These are phyloP conservation scores for Fimicolochytrium jonesii DNA, from an alignment of 192 early-diverging fungal species.

Conservation along the genomic window DNA sequence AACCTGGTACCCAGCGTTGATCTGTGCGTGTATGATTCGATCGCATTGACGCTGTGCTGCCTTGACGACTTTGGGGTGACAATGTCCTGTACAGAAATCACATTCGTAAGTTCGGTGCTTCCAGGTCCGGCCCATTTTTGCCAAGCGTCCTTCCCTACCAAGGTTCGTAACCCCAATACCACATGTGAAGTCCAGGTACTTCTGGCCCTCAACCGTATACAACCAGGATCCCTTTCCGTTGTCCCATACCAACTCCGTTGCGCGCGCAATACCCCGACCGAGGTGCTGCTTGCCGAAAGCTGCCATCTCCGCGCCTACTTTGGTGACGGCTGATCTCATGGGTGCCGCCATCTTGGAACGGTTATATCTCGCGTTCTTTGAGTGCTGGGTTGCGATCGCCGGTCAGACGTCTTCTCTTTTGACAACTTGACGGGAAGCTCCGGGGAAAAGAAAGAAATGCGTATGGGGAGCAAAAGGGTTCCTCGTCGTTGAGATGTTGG, in stretches of 20 bases:
- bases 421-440: no score
- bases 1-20: slow-evolving; percentile 9
- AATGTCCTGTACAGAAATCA: slow-evolving; percentile 5
- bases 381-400: no score
- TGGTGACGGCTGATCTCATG: no score
- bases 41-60: slow-evolving; percentile 17
- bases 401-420: no score
- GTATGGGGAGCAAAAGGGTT: no score
- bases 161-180: slow-evolving; percentile 21
- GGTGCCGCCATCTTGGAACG: no score
- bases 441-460: no score
- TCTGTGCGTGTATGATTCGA: slow-evolving; percentile 11
- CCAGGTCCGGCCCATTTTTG: no score
- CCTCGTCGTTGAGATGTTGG: no score
- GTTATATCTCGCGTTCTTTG: no score
- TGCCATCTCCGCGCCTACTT: background rate
- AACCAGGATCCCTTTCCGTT: slow-evolving; percentile 13
- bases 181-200: slow-evolving; percentile 20
- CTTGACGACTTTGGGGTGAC: slow-evolving; percentile 12
- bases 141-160: no score
- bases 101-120: no score
- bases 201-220: background rate
- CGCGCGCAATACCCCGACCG: slow-evolving; percentile 3
- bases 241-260: slow-evolving; percentile 6
- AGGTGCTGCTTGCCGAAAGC: slow-evolving; percentile 15